These are phyloP conservation scores for Licmophora abbreviata DNA, from an alignment of 108 stramenopile genomes.

Conservation along the genomic window DNA sequence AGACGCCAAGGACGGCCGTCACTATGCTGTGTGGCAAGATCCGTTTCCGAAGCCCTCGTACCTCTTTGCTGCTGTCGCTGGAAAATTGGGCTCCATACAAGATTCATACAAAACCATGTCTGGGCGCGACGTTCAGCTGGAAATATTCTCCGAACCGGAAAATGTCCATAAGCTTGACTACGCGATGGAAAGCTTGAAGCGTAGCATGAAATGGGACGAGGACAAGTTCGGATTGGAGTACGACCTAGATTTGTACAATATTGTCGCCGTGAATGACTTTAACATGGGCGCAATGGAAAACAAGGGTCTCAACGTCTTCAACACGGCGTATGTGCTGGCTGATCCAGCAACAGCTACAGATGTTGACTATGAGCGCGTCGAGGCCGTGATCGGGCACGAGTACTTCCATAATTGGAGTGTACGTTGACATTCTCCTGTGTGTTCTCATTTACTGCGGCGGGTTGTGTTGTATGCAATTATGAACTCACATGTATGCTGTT, in stretches of 20 bases:
- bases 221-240: constrained; percentile 91
- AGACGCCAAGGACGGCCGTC: constrained; percentile 32
- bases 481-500: not conserved
- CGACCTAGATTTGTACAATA: constrained; percentile 92
- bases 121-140: constrained; percentile 73
- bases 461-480: not conserved
- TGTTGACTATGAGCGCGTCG: constrained; percentile 85
- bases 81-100: constrained; percentile 74
- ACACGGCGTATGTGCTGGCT: constrained; percentile 93
- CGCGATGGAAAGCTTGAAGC: constrained; percentile 84
- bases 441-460: not conserved
- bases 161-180: constrained; percentile 82
- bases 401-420: constrained; percentile 90
- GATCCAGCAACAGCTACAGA: constrained; percentile 89
- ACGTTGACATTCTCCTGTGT: not conserved
- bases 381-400: constrained; percentile 92
- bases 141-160: constrained; percentile 75
- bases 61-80: constrained; percentile 92
- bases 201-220: constrained; percentile 95
- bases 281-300: constrained; percentile 98
- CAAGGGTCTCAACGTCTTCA: constrained; percentile 92
- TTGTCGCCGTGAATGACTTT: constrained; percentile 89
- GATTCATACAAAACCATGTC: constrained; percentile 58
- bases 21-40: constrained; percentile 88
- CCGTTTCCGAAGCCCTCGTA: constrained; percentile 95